Evolutionary conservation across 2,329 filamentous ascomycete species (phyloP).

Genomic region (Lasiodiplodia sp.): DNA sequence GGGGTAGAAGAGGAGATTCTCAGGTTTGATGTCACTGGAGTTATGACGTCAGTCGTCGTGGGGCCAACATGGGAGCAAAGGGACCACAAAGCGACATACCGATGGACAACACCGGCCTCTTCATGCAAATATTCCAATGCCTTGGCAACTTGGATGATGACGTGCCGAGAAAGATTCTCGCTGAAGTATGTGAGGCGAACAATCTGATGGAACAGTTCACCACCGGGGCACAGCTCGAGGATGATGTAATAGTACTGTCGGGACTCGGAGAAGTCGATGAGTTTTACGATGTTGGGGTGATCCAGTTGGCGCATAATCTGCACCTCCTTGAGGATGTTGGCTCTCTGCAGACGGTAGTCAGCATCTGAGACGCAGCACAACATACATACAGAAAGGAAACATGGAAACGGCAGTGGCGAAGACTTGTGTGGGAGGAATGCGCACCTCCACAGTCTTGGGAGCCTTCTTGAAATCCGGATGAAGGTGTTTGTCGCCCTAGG

Average conservation of each 20-base stretch:
- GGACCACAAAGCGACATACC: slow-evolving; percentile 65
- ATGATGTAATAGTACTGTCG: slow-evolving; percentile 97
- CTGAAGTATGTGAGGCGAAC: slow-evolving; percentile 98
- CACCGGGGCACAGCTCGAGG: slow-evolving; percentile 91
- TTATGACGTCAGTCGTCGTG: slow-evolving; percentile 46
- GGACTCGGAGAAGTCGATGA: slow-evolving; percentile 93
- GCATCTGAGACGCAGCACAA: slow-evolving; percentile 38
- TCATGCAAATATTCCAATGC: slow-evolving; percentile 94
- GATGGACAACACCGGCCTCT: slow-evolving; percentile 93
- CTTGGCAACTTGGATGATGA: slow-evolving; percentile 94
- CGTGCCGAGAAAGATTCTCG: slow-evolving; percentile 91
- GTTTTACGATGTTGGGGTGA: slow-evolving; percentile 93
- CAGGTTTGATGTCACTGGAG: slow-evolving; percentile 92
- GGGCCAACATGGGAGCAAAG: slow-evolving; percentile 10
- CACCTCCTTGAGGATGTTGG: slow-evolving; percentile 98
- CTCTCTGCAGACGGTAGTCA: slow-evolving; percentile 70
- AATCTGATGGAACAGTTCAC: slow-evolving; percentile 98
- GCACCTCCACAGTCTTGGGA: slow-evolving; percentile 97
- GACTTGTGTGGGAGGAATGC: slow-evolving; percentile 40
- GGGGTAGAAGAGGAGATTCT: slow-evolving; percentile 94
- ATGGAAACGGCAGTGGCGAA: slow-evolving; percentile 38
- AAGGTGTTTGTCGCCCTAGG: slow-evolving; percentile 87
- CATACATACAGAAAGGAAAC: slow-evolving; percentile 31
- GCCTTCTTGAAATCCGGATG: slow-evolving; percentile 92
- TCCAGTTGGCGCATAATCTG: slow-evolving; percentile 98